Conservation (phyloP, 768 basidiomycete species). For the Amanita fuliginea region DNA sequence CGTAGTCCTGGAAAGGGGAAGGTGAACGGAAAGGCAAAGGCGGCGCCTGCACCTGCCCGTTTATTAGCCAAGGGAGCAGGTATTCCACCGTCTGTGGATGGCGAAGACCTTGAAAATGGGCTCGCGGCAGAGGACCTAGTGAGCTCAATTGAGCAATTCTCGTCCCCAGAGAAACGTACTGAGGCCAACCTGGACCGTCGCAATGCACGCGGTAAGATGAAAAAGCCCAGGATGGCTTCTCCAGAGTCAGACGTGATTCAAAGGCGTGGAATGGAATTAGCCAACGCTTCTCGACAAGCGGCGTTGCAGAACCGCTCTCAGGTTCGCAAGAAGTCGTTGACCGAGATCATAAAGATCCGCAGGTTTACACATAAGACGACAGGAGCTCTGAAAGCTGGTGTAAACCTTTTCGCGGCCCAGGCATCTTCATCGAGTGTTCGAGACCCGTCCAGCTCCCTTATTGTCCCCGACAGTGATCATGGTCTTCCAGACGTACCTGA, state of each 20-base stretch:
- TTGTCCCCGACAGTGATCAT: background rate
- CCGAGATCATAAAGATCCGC: background rate
- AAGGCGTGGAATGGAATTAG: constrained; percentile 1
- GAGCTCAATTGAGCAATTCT: constrained; percentile 5
- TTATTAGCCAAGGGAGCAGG: background rate
- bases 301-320: background rate
- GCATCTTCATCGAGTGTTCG: background rate
- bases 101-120: too few species aligned
- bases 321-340: background rate
- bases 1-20: background rate
- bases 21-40: background rate
- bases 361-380: background rate
- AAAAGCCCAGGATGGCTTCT: background rate
- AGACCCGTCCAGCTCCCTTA: background rate
- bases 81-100: background rate
- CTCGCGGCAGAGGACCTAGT: background rate
- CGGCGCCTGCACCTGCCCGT: too few species aligned
- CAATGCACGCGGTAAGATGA: background rate
- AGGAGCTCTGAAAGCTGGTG: background rate
- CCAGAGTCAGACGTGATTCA: background rate
- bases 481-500: background rate
- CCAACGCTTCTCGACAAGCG: background rate
- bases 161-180: constrained; percentile 1
- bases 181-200: background rate
- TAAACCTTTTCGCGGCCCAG: background rate